These are phyloP conservation scores for Suhomyces anneliseae DNA, from an alignment of 1,139 yeast species.

Conservation along the genomic window DNA sequence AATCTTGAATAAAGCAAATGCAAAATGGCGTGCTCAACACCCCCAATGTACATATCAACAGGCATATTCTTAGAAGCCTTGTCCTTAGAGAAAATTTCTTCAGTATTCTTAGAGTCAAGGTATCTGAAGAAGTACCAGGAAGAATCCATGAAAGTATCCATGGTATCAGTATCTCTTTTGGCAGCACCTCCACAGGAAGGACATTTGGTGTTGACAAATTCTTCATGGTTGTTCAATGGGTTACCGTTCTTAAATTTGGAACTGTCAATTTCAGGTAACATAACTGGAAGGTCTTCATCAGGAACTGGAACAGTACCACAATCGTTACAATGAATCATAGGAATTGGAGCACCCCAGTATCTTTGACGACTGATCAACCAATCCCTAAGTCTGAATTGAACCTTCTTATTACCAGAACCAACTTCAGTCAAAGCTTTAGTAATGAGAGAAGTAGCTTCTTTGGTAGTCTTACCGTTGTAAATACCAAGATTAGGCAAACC, in stretches of 20 bases:
- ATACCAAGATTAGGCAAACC: slow-evolving; percentile 43
- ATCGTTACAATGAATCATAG: slow-evolving; percentile 77
- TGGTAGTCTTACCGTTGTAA: slow-evolving; percentile 49
- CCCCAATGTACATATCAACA: slow-evolving; percentile 89
- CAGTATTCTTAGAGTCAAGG: slow-evolving; percentile 65
- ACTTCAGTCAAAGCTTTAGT: slow-evolving; percentile 38
- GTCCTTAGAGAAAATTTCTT: slow-evolving; percentile 50
- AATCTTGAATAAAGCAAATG: slow-evolving; percentile 86
- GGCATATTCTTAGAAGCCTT: slow-evolving; percentile 66
- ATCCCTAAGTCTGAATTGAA: slow-evolving; percentile 72
- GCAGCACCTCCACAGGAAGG: slow-evolving; percentile 81
- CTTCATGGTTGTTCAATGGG: slow-evolving; percentile 66
- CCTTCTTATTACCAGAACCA: slow-evolving; percentile 47
- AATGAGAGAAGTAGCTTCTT: slow-evolving; percentile 55
- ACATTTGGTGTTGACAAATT: slow-evolving; percentile 73
- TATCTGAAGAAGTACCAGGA: slow-evolving; percentile 95
- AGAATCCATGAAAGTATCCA: slow-evolving; percentile 98
- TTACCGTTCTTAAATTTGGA: slow-evolving; percentile 56
- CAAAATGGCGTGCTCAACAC: slow-evolving; percentile 93
- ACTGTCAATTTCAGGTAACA: slow-evolving; percentile 58
- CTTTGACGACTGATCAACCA: slow-evolving; percentile 95
- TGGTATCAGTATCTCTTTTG: slow-evolving; percentile 90
- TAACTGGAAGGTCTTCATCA: slow-evolving; percentile 77
- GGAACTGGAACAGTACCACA: slow-evolving; percentile 95
- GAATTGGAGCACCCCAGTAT: slow-evolving; percentile 99